Evolutionary conservation across 177 flowering plant species (phyloP), one percentile per base, ranked within the genome.

Genomic region (Tripterygium wilfordii): DNA sequence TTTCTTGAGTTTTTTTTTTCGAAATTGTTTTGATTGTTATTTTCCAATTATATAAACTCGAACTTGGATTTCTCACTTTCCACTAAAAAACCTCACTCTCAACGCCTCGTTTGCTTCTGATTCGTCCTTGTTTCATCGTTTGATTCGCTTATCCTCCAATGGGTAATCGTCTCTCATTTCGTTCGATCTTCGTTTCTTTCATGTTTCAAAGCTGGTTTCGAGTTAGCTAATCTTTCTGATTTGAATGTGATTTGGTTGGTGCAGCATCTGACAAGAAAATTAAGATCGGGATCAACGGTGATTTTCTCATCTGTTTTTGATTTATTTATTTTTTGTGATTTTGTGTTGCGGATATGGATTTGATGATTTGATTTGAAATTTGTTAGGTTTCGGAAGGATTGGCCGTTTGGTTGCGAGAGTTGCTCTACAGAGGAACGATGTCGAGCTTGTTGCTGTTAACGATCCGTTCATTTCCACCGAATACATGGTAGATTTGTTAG

Each of bases 341-440:
- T 28, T 28, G 10, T 4, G 30, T 28, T 28, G 30, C 37, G 28
- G 23, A 41, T n/a, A n/a, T n/a, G n/a, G n/a, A n/a, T n/a, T n/a
- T n/a, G n/a, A n/a, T n/a, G n/a, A n/a, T n/a, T n/a, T n/a, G n/a
- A n/a, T n/a, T n/a, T n/a, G n/a, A n/a, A n/a, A n/a, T n/a, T n/a
- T n/a, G n/a, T 35, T 21, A 82, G 88, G 88, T 1, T 82, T 82
- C 31, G 87, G 88, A 61, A 80, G 87, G 61, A 83, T 80, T 46
- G 87, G 91, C 0, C 72, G 91, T 22, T 64, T 83, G 79, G 88
- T 82, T 23, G 88, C 88, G 0, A 74, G 85, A 54, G 88, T 82
- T 13, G 75, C 71, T 38, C 76, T 82, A 27, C 81, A 72, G 57
- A 77, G 85, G 23, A 66, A 79, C 26, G 88, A 82, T 72, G 77